These are phyloP conservation scores for Avicennia marina DNA, from an alignment of 257 asterid species.

Conservation along the genomic window DNA sequence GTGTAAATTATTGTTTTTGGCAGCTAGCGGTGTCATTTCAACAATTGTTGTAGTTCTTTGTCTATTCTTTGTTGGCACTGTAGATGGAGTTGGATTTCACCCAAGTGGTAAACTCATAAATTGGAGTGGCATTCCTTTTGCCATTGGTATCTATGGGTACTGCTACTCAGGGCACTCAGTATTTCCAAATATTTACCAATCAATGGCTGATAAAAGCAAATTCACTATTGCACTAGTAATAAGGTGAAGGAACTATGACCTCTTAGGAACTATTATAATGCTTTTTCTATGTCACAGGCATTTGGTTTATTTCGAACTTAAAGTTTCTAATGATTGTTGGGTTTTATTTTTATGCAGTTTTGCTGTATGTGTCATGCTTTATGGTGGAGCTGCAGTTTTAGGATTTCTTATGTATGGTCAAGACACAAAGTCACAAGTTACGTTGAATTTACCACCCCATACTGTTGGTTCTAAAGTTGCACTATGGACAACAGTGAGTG, in stretches of 20 bases:
- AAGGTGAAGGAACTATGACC: conserved; percentile 33
- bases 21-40: conserved; percentile 87
- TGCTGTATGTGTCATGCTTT: conserved; percentile 47
- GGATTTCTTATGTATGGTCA: conserved; percentile 90
- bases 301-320: background rate
- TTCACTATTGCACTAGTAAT: conserved; percentile 59
- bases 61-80: conserved; percentile 52
- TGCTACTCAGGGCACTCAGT: conserved; percentile 92
- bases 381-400: conserved; percentile 77
- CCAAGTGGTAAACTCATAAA: conserved; percentile 41
- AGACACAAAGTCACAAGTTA: conserved; percentile 68
- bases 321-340: background rate
- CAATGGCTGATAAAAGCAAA: conserved; percentile 89
- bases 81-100: conserved; percentile 61
- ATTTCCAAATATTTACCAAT: conserved; percentile 92
- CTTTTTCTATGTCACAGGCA: background rate
- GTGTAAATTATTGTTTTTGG: conserved; percentile 11
- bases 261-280: background rate
- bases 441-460: conserved; percentile 63
- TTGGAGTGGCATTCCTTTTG: conserved; percentile 80
- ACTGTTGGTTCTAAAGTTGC: conserved; percentile 57
- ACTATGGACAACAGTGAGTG: conserved; percentile 81
- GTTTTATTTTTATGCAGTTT: conserved; percentile 47
- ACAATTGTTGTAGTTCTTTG: conserved; percentile 52
- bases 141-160: conserved; percentile 78